A percentile compares a stretch with the other conserved stretches of the same genome.
Conservation (phyloP, 2,329 filamentous ascomycete species). For the Cryphonectria naterciae region DNA sequence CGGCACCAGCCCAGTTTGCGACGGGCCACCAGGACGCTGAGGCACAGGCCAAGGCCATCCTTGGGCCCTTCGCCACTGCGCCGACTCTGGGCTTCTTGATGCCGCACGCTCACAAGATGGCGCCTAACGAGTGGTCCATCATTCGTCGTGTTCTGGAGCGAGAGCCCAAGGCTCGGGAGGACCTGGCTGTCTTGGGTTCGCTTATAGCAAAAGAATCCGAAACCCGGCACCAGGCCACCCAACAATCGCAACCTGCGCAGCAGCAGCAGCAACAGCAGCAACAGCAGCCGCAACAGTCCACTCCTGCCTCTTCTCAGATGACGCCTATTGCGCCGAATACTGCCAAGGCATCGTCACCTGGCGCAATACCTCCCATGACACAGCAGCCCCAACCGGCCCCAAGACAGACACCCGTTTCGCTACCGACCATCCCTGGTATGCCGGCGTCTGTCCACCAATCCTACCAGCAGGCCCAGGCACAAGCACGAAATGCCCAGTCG, state of each 20-base stretch:
- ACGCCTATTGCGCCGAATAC: conserved; percentile 4
- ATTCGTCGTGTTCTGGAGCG: conserved; percentile 70
- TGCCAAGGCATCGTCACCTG: conserved; percentile 5
- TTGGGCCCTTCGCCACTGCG: conserved; percentile 64
- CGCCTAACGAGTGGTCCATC: conserved; percentile 73
- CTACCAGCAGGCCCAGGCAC: conserved; percentile 27
- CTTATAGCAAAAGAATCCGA: conserved; percentile 56
- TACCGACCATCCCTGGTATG: conserved; percentile 28
- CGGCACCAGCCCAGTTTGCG: conserved; percentile 34
- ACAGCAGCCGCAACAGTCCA: conserved; percentile 4
- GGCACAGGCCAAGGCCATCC: conserved; percentile 59
- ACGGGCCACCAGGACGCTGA: conserved; percentile 44
- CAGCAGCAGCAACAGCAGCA: neutral
- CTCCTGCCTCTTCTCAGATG: neutral
- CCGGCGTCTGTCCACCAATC: conserved; percentile 29
- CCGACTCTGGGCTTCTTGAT: conserved; percentile 72
- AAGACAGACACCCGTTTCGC: conserved; percentile 26
- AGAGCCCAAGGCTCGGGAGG: conserved; percentile 66
- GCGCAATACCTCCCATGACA: neutral
- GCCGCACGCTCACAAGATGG: conserved; percentile 69
- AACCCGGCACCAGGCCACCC: conserved; percentile 19
- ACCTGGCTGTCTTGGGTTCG: conserved; percentile 60
- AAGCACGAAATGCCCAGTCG: conserved; percentile 20
- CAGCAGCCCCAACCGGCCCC: neutral
- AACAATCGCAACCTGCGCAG: conserved; percentile 15